Percentiles rank a stretch among this genome's conserved stretches.
These are phyloP conservation scores for Phaeolepiota aurea DNA, from an alignment of 768 basidiomycete genomes.

Conservation along the genomic window DNA sequence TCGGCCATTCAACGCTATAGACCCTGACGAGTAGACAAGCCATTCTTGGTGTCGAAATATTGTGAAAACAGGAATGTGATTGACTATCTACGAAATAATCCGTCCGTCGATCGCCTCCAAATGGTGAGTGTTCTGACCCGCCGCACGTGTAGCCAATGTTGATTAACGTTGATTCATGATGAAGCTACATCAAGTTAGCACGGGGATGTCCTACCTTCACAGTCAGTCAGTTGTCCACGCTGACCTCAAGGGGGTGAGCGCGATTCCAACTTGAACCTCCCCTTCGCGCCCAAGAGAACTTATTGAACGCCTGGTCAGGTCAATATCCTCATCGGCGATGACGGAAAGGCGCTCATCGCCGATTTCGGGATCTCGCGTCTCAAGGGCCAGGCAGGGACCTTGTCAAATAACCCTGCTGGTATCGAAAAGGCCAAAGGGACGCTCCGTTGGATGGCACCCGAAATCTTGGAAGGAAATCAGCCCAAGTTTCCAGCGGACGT, in stretches of 20 bases:
- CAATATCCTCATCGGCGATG: conserved; percentile 29
- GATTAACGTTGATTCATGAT: conserved; percentile 4
- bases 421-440: conserved; percentile 13
- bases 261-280: neutral
- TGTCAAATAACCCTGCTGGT: conserved; percentile 8
- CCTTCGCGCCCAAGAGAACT: neutral
- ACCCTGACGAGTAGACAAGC: conserved; percentile 1
- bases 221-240: conserved; percentile 15
- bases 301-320: conserved; percentile 15
- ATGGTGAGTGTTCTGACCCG: conserved; percentile 9
- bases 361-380: conserved; percentile 40
- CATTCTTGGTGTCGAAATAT: conserved; percentile 5
- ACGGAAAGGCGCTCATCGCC: conserved; percentile 29
- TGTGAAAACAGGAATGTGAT: conserved; percentile 5
- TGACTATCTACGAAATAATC: conserved; percentile 3
- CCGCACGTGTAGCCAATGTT: neutral
- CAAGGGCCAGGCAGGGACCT: conserved; percentile 17
- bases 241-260: conserved; percentile 17
- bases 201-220: conserved; percentile 18
- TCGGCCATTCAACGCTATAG: no score
- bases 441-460: conserved; percentile 42
- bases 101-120: conserved; percentile 1
- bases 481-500: conserved; percentile 28
- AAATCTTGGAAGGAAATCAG: conserved; percentile 17
- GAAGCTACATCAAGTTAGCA: conserved; percentile 13